These are phyloP conservation scores for Ricinus communis DNA, from an alignment of 345 rosid species.

Conservation along the genomic window DNA sequence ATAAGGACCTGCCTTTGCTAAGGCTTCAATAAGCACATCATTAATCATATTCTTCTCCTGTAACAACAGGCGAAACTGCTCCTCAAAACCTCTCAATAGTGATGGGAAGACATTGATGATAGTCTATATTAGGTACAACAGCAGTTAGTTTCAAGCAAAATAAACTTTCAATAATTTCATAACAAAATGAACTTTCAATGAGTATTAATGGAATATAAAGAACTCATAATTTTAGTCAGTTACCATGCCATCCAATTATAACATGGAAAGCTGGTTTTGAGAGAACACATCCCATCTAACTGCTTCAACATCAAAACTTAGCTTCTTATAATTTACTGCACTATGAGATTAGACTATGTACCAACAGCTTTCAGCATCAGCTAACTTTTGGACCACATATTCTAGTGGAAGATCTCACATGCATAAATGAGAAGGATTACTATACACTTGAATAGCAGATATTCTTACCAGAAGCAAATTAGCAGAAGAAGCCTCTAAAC, in stretches of 20 bases:
- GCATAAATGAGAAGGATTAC: background rate
- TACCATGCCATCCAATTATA: background rate
- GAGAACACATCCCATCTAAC: background rate
- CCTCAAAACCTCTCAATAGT: conserved; percentile 74
- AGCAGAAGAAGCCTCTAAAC: conserved; percentile 49
- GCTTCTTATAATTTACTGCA: background rate
- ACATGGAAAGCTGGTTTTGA: background rate
- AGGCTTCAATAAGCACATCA: conserved; percentile 51
- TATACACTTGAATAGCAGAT: background rate
- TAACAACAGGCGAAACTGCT: conserved; percentile 44
- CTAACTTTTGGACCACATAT: conserved; percentile 3
- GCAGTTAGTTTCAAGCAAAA: background rate
- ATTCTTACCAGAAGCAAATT: conserved; percentile 75
- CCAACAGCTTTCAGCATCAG: background rate
- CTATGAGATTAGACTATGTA: background rate
- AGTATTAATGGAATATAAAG: no score
- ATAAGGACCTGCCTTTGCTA: conserved; percentile 70
- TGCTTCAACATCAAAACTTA: background rate
- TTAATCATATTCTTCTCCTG: conserved; percentile 44
- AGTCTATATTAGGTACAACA: conserved; percentile 40
- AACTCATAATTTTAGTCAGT: no score
- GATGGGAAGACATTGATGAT: conserved; percentile 65
- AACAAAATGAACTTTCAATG: no score
- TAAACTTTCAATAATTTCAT: background rate
- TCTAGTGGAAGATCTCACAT: background rate